Percentiles rank a stretch among this genome's conserved stretches.
These are phyloP conservation scores for Plasmodium malariae DNA, from an alignment of 169 alveolate species.

Conservation along the genomic window DNA sequence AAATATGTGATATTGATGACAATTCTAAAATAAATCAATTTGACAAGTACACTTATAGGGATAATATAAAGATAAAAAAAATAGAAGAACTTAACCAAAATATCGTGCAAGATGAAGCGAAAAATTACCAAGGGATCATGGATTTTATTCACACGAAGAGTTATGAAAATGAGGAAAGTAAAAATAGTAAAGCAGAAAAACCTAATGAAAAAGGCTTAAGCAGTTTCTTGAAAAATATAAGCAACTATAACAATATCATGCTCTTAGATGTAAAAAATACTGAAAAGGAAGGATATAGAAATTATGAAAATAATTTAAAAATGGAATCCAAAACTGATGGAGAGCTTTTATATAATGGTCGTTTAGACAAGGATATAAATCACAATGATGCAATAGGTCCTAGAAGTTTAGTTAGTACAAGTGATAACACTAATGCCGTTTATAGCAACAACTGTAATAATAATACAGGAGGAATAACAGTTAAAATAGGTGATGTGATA, in stretches of 20 bases:
- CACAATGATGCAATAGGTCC: background rate
- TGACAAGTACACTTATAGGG: too few species aligned
- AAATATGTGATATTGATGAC: too few species aligned
- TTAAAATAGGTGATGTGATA: background rate
- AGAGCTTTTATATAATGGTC: background rate
- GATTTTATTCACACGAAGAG: too few species aligned
- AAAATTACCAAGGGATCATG: too few species aligned
- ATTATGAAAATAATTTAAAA: constrained; percentile 19
- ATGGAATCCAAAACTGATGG: constrained; percentile 8
- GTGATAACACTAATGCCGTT: background rate
- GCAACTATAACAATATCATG: background rate
- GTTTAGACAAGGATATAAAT: background rate
- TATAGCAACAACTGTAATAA: background rate
- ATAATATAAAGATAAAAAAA: too few species aligned
- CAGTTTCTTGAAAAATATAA: background rate
- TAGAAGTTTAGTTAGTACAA: background rate
- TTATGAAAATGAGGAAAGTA: too few species aligned
- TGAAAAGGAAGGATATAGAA: constrained; percentile 9
- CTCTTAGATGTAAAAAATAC: constrained; percentile 1
- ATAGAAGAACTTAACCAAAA: too few species aligned
- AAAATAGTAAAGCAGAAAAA: constrained; percentile 13
- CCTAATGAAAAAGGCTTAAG: background rate
- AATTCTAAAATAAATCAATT: too few species aligned
- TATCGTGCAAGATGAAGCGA: too few species aligned
- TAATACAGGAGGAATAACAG: background rate